Base-by-base conservation (phyloP, 176 grass and related monocot genomes). In the Phoenix roebelenii region DNA sequence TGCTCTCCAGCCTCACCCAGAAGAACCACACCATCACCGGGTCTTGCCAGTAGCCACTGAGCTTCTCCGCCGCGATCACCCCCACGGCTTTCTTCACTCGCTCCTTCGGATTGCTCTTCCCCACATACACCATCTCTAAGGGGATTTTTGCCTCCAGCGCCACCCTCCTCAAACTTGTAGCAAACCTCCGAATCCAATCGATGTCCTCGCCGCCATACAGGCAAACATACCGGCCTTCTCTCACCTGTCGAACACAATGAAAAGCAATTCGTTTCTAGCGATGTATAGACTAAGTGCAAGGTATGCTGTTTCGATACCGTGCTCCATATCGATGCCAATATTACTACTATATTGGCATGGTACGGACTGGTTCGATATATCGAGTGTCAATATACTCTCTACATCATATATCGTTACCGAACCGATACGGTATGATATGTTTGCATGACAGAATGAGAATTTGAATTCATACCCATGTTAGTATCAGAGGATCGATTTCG, bases 1-100 rank as follows among this genome's bases (percentile, higher is more conserved):
- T 82, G 55, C 73, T 82, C 65, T 82, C 79, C 7, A 82, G 67
- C 26, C 79, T 67, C 28, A 77, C 73, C 79, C 79, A 82, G 56
- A 82, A 82, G 56, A 82, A 82, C 79, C 79, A 82, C 10, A 77
- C 23, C 79, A 77, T 82, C 52, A 54, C 52, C 7, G 52, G 17
- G 52, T 54, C 52, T 5, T 18, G 52, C 52, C 18, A 54, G 52
- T 6, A 54, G 17, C 17, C 4, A 19, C 52, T 19, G 10, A 54
- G 52, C 52, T 54, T 54, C 16, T 54, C 52, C 52, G 18, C 18
- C 52, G 3, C 2, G 52, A 54, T 54, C 16, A n/a, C 52, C 16
- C 3, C 18, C 17, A 54, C 18, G 2, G 6, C 52, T 19, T 19
- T 54, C 52, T 54, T 54, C 52, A 54, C 52, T 5, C 52, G 16